A percentile compares a stretch with the other conserved stretches of the same genome.
phyloP scores from a whole-genome alignment of 2,329 filamentous ascomycete species.

The Aspergillus melleus region DNA sequence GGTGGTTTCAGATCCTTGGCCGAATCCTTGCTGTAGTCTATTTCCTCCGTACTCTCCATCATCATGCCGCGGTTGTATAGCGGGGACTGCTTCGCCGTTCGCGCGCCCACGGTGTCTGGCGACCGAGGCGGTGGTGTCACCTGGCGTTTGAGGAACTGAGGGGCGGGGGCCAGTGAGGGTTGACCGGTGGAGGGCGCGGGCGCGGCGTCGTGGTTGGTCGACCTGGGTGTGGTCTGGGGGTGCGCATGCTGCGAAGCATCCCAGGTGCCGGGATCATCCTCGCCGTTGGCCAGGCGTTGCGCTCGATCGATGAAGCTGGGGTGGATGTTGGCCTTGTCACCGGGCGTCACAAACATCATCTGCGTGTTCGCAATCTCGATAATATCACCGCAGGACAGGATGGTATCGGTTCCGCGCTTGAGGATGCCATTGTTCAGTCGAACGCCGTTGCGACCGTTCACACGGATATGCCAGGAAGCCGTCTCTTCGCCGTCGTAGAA shows the following conservation, averaged over 20 bases:
- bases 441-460: conserved; percentile 89
- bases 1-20: conserved; percentile 92
- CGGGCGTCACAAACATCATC: conserved; percentile 98
- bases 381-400: conserved; percentile 81
- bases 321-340: conserved; percentile 68
- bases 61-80: conserved; percentile 52
- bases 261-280: conserved; percentile 39
- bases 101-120: conserved; percentile 40
- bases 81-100: conserved; percentile 47
- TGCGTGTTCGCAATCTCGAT: conserved; percentile 90
- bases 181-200: conserved; percentile 28
- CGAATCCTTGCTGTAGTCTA: conserved; percentile 69
- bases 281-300: conserved; percentile 44
- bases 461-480: conserved; percentile 75
- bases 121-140: conserved; percentile 43
- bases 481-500: conserved; percentile 67
- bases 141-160: conserved; percentile 45
- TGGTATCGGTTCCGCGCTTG: conserved; percentile 64
- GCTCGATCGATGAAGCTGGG: conserved; percentile 69
- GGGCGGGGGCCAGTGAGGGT: conserved; percentile 43
- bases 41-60: conserved; percentile 55
- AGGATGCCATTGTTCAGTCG: conserved; percentile 75
- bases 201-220: conserved; percentile 16
- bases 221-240: conserved; percentile 26
- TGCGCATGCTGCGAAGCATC: conserved; percentile 42